Percentiles rank a stretch among this genome's conserved stretches.
These are phyloP conservation scores for Neoscytalidium dimidiatum DNA, from an alignment of 2,329 filamentous ascomycete species.

Conservation along the genomic window DNA sequence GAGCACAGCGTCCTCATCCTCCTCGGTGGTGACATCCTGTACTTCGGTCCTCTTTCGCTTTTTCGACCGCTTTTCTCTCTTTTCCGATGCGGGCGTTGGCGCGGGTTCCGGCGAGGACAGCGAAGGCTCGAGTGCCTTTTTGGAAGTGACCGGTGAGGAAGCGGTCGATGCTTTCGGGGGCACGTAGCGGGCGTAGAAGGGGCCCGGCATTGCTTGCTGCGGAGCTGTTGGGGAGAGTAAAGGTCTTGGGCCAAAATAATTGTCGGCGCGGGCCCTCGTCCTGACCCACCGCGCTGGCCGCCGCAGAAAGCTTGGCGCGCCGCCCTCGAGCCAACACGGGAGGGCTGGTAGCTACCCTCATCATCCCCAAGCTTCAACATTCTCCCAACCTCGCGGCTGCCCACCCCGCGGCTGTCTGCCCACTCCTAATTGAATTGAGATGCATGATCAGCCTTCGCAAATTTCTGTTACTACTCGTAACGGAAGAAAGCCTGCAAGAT, in stretches of 20 bases:
- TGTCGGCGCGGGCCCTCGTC: conserved; percentile 17
- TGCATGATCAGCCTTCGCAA: conserved; percentile 25
- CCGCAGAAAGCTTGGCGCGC: conserved; percentile 6
- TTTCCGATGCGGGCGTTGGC: conserved; percentile 24
- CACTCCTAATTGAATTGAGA: conserved; percentile 8
- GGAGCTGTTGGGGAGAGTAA: not conserved
- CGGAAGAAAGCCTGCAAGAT: conserved; percentile 42
- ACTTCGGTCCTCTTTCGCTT: conserved; percentile 34
- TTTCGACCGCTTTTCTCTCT: conserved; percentile 41
- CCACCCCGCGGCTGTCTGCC: not conserved
- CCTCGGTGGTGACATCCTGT: conserved; percentile 30
- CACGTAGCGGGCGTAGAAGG: conserved; percentile 50
- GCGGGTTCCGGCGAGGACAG: conserved; percentile 1
- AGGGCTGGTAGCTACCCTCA: not conserved
- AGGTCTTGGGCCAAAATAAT: conserved; percentile 4
- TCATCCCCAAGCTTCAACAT: not conserved
- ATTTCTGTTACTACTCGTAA: conserved; percentile 14
- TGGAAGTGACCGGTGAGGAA: conserved; percentile 7
- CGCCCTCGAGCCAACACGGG: not conserved
- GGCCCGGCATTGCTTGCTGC: conserved; percentile 45
- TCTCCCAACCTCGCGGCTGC: conserved; percentile 1
- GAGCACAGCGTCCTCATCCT: conserved; percentile 27
- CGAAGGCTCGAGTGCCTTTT: conserved; percentile 22
- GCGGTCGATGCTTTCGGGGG: conserved; percentile 36
- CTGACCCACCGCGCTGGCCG: not conserved